A percentile compares a stretch with the other conserved stretches of the same genome.
Evolutionary conservation across 2,329 filamentous ascomycete species (phyloP).

Genomic region (Exophiala aquamarina): DNA sequence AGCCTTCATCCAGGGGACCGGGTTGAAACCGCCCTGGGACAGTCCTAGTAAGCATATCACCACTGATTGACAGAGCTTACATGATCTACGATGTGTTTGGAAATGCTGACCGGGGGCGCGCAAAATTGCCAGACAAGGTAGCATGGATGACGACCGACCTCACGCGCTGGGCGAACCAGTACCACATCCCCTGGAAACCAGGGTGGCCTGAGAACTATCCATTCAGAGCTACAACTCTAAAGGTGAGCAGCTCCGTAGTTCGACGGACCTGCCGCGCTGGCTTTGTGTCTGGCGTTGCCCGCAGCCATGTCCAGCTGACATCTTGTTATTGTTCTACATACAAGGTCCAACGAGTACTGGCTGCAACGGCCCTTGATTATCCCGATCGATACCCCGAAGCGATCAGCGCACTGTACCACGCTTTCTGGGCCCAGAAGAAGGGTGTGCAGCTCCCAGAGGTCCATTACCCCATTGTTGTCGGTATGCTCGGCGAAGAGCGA

Average conservation of each 20-base stretch:
- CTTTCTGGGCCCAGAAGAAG: conserved; percentile 49
- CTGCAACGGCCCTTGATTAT: conserved; percentile 43
- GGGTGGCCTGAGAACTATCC: conserved; percentile 59
- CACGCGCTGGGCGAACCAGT: conserved; percentile 52
- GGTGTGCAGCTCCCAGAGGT: conserved; percentile 34
- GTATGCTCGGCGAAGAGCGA: conserved; percentile 45
- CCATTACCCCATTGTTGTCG: conserved; percentile 36
- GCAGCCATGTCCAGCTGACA: too few relatives aligned
- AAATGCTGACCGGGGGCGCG: too few relatives aligned
- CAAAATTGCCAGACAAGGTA: conserved; percentile 60
- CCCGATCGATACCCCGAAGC: conserved; percentile 43
- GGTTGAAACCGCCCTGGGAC: conserved; percentile 53
- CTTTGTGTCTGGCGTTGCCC: too few relatives aligned
- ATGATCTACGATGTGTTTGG: too few relatives aligned
- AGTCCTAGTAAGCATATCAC: conserved; percentile 47
- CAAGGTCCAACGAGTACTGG: conserved; percentile 52
- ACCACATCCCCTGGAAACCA: conserved; percentile 54
- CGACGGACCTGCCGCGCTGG: too few relatives aligned
- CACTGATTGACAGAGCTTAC: too few relatives aligned
- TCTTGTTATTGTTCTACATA: conserved; percentile 38
- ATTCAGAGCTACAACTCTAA: conserved; percentile 45
- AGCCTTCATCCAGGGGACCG: conserved; percentile 57
- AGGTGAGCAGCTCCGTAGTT: conserved; percentile 36
- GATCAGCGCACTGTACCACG: conserved; percentile 49
- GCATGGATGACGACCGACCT: conserved; percentile 57